A percentile compares a stretch with the other conserved stretches of the same genome.
Conservation (phyloP, 1,284 basidiomycete genomes). For the Sanguinoderma infundibulare region DNA sequence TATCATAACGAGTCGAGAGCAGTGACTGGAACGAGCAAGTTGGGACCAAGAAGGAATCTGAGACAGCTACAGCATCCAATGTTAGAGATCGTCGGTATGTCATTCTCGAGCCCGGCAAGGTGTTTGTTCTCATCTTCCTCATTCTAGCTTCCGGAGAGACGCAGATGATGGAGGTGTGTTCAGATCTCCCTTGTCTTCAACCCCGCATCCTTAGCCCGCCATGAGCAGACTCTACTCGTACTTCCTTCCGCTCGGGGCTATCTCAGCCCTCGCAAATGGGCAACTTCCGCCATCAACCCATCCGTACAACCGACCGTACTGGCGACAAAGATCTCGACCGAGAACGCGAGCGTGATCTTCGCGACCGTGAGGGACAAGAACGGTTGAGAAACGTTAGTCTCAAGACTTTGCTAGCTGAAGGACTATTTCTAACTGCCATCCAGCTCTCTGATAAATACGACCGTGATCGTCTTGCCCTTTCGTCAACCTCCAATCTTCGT, state of each 20-base stretch:
- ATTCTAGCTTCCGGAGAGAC: conserved; percentile 70
- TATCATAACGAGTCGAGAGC: conserved; percentile 23
- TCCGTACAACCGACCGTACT: conserved; percentile 70
- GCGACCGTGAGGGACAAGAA: conserved; percentile 79
- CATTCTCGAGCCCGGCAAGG: conserved; percentile 19
- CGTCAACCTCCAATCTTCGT: conserved; percentile 50
- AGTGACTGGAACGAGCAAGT: conserved; percentile 63
- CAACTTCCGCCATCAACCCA: conserved; percentile 84
- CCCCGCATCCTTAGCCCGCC: conserved; percentile 5
- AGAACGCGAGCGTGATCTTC: conserved; percentile 66
- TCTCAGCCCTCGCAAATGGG: conserved; percentile 88
- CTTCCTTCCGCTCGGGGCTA: conserved; percentile 71
- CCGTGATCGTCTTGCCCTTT: conserved; percentile 71
- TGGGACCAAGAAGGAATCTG: conserved; percentile 68
- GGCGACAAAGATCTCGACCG: conserved; percentile 62
- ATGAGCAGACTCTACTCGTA: conserved; percentile 58
- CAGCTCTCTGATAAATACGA: conserved; percentile 87
- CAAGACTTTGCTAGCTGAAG: conserved; percentile 5
- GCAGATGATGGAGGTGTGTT: conserved; percentile 69
- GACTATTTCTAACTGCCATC: conserved; percentile 16
- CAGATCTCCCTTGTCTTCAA: not conserved
- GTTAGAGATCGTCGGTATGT: conserved; percentile 65
- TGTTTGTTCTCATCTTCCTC: conserved; percentile 5
- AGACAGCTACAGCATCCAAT: conserved; percentile 51
- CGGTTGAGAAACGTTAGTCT: conserved; percentile 69